Percentiles rank a stretch among this genome's conserved stretches.
These are phyloP conservation scores for Phytophthora pseudosyringae DNA, from an alignment of 352 stramenopile genomes.

Conservation along the genomic window DNA sequence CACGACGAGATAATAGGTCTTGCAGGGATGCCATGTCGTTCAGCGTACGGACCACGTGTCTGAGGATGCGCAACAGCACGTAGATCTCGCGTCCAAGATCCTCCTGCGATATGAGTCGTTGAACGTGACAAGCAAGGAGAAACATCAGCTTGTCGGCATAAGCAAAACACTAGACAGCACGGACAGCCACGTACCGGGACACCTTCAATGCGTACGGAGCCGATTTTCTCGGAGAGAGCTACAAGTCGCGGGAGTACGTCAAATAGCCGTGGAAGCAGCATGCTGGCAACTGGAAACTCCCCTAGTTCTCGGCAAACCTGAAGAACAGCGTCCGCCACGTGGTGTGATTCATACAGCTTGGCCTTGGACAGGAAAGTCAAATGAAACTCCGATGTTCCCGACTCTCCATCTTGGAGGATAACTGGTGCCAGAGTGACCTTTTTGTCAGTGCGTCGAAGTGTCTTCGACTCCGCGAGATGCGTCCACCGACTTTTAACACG, in stretches of 20 bases:
- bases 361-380: constrained; percentile 68
- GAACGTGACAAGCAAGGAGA: neutral
- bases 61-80: constrained; percentile 66
- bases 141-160: constrained; percentile 4
- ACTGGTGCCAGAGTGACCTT: constrained; percentile 19
- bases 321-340: constrained; percentile 70
- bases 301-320: constrained; percentile 69
- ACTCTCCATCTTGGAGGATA: constrained; percentile 35
- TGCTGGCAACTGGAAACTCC: constrained; percentile 48
- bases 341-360: constrained; percentile 66
- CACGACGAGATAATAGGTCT: constrained; percentile 56
- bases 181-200: constrained; percentile 54
- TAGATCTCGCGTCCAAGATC: constrained; percentile 79
- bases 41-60: constrained; percentile 67
- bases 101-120: constrained; percentile 36
- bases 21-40: constrained; percentile 51
- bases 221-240: constrained; percentile 65
- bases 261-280: constrained; percentile 65
- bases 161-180: neutral
- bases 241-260: constrained; percentile 66
- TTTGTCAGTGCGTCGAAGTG: constrained; percentile 44
- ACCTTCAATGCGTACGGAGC: constrained; percentile 65
- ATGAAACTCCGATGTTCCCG: constrained; percentile 51
- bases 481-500: constrained; percentile 65
- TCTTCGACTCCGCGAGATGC: constrained; percentile 51